Evolutionary conservation across 148 eudicot species (phyloP), one percentile per base, ranked within the genome.

Genomic region (Vaccinium darrowii): DNA sequence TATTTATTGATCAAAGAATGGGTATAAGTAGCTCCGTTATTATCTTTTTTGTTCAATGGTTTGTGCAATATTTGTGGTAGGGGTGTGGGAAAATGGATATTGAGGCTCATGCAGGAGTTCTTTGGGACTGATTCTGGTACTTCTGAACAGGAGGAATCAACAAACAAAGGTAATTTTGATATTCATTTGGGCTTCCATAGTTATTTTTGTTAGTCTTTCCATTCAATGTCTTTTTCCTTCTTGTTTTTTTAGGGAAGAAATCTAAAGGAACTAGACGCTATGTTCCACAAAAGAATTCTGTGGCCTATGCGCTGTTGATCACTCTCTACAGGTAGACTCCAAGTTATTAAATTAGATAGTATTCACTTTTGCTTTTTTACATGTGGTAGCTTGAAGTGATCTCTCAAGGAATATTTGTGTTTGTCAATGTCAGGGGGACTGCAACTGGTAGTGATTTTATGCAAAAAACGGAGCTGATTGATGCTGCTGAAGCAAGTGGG

Each of bases 401-500:
- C 43, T 3, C 39, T 19, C 25, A 19, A 49, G 30, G 25, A 65
- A 12, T 85, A 65, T 73, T 16, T 23, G 10, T 23, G 8, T 63
- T 50, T 87, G 81, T 76, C 56, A 27, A 62, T 79, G 33, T 72
- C 30, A 97, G 99, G 92, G 95, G 83, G 54, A 88, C 83, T 75
- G 82, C 78, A 76, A 87, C 78, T 84, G 98, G 95, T 43, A 82
- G 53, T 76, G 94, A 94, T 58, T 89, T 83, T 89, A 94, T 97
- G 99, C 92, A 75, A 43, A 97, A 94, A 85, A 91, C 91, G 86
- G 98, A 95, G 82, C 91, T 97, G 75, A 95, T 97, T 86, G 96
- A 94, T 91, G 96, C 94, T 80, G 98, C 99, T 88, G 99, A 97
- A 88, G 93, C 96, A 30, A 97, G 98, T 87, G 99, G 99, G 63